Percentiles rank a stretch among this genome's conserved stretches.
Evolutionary conservation across 371 early-diverging fungal genomes (phyloP).

Genomic region (Lichtheimia corymbifera): DNA sequence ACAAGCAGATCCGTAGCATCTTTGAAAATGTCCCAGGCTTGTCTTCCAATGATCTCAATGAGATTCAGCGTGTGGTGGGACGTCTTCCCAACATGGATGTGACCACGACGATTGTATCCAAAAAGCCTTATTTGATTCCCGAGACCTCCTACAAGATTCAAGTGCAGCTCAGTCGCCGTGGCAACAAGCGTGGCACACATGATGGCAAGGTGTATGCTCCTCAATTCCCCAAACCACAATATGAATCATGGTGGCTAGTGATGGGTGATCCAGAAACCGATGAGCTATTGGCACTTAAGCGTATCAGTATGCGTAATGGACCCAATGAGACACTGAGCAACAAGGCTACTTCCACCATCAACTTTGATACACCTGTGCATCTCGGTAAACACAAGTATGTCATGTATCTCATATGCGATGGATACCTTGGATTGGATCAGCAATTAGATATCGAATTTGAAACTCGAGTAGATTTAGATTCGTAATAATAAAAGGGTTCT

Average conservation of each 20-base stretch:
- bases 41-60: constrained; percentile 28
- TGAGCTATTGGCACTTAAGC: constrained; percentile 76
- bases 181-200: constrained; percentile 35
- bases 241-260: constrained; percentile 90
- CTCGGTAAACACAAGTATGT: constrained; percentile 63
- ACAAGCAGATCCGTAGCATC: constrained; percentile 51
- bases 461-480: constrained; percentile 36
- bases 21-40: constrained; percentile 51
- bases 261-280: constrained; percentile 67
- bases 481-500: not conserved
- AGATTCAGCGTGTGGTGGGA: constrained; percentile 57
- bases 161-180: constrained; percentile 40
- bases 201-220: constrained; percentile 74
- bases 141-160: constrained; percentile 54
- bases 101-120: constrained; percentile 34
- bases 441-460: constrained; percentile 57
- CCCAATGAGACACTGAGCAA: constrained; percentile 50
- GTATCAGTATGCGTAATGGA: constrained; percentile 69
- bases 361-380: constrained; percentile 68
- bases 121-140: constrained; percentile 46
- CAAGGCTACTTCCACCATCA: constrained; percentile 41
- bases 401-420: constrained; percentile 74
- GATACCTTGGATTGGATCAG: constrained; percentile 81
- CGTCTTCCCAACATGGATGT: constrained; percentile 64
- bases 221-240: constrained; percentile 86